phyloP scores from a whole-genome alignment of 495 filamentous ascomycete species.

The Aspergillus affinis region DNA sequence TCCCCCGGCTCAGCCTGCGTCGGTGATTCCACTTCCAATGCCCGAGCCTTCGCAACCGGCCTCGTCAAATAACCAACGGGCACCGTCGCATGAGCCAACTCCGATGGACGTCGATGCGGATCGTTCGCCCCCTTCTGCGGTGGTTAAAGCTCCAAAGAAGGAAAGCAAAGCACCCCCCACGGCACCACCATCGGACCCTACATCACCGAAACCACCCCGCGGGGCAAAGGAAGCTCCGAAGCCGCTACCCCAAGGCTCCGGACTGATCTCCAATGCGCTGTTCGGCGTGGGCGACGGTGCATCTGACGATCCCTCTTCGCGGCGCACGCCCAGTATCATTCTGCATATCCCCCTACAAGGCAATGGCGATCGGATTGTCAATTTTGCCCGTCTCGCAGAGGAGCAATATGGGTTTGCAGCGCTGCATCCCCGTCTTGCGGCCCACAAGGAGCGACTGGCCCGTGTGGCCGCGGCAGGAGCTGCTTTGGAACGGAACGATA shows the following conservation, averaged over 20 bases:
- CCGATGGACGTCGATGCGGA: constrained; percentile 44
- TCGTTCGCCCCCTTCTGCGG: constrained; percentile 19
- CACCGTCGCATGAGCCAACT: constrained; percentile 19
- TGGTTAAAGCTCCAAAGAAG: constrained; percentile 25
- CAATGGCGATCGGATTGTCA: constrained; percentile 83
- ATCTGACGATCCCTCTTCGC: constrained; percentile 34
- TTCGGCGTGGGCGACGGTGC: constrained; percentile 53
- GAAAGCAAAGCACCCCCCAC: constrained; percentile 44
- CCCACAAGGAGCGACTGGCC: constrained; percentile 75
- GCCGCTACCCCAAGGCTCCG: constrained; percentile 62
- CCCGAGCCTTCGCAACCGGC: constrained; percentile 15
- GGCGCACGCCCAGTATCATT: constrained; percentile 75
- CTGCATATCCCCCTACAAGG: constrained; percentile 78
- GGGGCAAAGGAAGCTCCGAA: constrained; percentile 55
- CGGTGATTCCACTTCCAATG: constrained; percentile 7
- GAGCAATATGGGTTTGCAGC: constrained; percentile 93
- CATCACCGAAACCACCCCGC: constrained; percentile 58
- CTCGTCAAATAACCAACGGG: constrained; percentile 10
- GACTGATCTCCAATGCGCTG: constrained; percentile 62
- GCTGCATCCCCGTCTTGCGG: constrained; percentile 84
- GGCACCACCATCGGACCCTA: constrained; percentile 54
- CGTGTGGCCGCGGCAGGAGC: constrained; percentile 83
- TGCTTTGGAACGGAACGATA: constrained; percentile 68
- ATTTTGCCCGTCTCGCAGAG: constrained; percentile 91
- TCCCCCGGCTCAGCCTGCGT: constrained; percentile 23